Evolutionary conservation across 805 yeast genomes (phyloP), one percentile per base, ranked within the genome.

Genomic region (Yarrowia sp.): DNA sequence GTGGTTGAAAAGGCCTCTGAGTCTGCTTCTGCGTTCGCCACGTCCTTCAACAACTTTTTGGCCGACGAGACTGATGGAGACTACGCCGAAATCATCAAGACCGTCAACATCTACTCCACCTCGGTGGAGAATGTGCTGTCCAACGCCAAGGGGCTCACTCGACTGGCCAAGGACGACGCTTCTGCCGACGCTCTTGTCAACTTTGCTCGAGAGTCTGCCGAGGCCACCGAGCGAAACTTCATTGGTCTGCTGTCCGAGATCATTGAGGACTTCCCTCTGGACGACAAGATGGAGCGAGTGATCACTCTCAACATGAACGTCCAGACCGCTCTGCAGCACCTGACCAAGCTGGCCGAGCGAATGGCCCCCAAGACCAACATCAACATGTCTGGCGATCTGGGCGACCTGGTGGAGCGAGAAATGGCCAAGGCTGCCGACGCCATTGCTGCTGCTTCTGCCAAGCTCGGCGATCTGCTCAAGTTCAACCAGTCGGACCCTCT

Each of bases 1-100:
- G 79, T 90, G 47, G 80, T 88, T 70, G 97, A 92, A 74, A 84
- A 87, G 70, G 83, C 89, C 19, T 85, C 91, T 0, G 84, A 86
- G 46, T 79, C 85, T 15, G 92, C 93, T 0, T 90, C 93, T 7
- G 93, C 89, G 46, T 91, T 92, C 76, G 90, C 96, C 6, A 85
- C 87, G 33, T 85, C 88, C 8, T 91, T 91, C 80, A 90, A 88
- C 75, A 83, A 85, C 65, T 88, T 85, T 73, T 80, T 91, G 65
- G 92, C 89, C 6, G 97, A 90, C 74, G 96, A 94, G 7, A 81
- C 83, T 65, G 84, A 87, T 36, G 90, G 87, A 69, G 91, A 87
- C 72, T 82, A 86, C 4, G 81, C 82, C 38, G 80, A 80, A 58
- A 83, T 89, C 34, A 87, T 91, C 70, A 83, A 84, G 70, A 81